These are phyloP conservation scores for Cucumis cinereus DNA, from an alignment of 306 rosid species.

Conservation along the genomic window DNA sequence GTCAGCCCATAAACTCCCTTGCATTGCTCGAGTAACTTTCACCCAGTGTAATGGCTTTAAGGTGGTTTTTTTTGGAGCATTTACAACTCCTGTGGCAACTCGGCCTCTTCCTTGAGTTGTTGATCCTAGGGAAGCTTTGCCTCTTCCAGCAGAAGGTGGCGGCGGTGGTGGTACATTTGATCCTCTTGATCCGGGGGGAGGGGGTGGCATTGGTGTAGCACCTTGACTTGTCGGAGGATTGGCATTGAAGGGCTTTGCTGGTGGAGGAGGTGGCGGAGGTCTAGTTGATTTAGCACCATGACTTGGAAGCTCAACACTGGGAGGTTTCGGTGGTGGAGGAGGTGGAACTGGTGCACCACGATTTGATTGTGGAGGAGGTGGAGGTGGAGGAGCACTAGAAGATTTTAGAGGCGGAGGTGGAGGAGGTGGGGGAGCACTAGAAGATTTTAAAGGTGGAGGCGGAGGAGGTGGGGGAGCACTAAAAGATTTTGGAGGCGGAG, in stretches of 20 bases:
- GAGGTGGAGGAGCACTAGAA: conserved; percentile 17
- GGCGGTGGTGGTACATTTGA: conserved; percentile 34
- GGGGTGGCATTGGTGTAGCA: conserved; percentile 25
- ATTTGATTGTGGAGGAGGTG: neutral
- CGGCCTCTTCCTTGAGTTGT: conserved; percentile 52
- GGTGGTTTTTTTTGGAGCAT: conserved; percentile 56
- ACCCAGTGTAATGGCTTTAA: conserved; percentile 93
- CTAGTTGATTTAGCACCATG: conserved; percentile 15
- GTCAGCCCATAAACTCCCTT: conserved; percentile 97
- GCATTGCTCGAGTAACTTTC: conserved; percentile 75
- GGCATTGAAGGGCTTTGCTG: conserved; percentile 35
- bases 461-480: conserved; percentile 8
- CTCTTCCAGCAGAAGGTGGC: conserved; percentile 27
- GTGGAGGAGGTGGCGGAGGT: conserved; percentile 35
- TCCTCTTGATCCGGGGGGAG: conserved; percentile 27
- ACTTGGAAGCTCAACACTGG: conserved; percentile 20
- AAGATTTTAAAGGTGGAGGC: conserved; percentile 14
- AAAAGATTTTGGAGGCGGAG: conserved; percentile 10
- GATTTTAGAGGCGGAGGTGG: conserved; percentile 23
- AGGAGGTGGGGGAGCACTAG: conserved; percentile 31
- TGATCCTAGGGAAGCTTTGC: conserved; percentile 30
- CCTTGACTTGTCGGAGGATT: conserved; percentile 12
- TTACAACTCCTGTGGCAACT: conserved; percentile 26
- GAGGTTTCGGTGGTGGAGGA: conserved; percentile 33
- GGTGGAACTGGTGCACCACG: conserved; percentile 17